These are phyloP conservation scores for Naegleria gruberi DNA, from an alignment of 208 protist species.

Conservation along the genomic window DNA sequence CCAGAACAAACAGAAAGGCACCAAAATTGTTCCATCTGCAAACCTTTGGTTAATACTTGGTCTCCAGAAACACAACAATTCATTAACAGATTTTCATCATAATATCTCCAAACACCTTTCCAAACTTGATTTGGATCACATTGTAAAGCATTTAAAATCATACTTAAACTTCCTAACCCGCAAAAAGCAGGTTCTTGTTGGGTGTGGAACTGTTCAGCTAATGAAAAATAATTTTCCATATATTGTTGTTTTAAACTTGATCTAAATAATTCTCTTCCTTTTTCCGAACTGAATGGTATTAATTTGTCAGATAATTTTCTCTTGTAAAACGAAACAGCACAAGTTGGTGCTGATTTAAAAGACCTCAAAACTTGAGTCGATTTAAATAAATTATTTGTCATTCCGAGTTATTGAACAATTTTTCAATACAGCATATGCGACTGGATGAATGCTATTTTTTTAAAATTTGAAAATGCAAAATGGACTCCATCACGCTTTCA, in stretches of 20 bases:
- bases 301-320: conserved; percentile 2
- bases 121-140: conserved; percentile 55
- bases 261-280: conserved; percentile 31
- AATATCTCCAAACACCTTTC: conserved; percentile 72
- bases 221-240: conserved; percentile 29
- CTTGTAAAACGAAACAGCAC: conserved; percentile 25
- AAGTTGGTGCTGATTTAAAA: neutral
- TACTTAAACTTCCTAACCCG: conserved; percentile 58
- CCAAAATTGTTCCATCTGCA: conserved; percentile 47
- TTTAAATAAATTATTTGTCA: too few species aligned
- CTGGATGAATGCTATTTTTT: too few species aligned
- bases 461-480: too few species aligned
- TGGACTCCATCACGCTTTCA: too few species aligned
- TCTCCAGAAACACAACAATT: conserved; percentile 55
- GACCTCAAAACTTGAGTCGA: neutral
- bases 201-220: conserved; percentile 39
- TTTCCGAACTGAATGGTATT: conserved; percentile 30
- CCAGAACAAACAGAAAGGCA: conserved; percentile 46
- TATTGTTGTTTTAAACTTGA: conserved; percentile 4
- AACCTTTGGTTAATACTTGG: conserved; percentile 44
- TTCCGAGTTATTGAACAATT: too few species aligned
- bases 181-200: conserved; percentile 43
- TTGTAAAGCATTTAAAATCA: conserved; percentile 57
- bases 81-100: conserved; percentile 51
- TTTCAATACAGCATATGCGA: too few species aligned